phyloP scores from a whole-genome alignment of 495 filamentous ascomycete species.

The Penicillium parvum region DNA sequence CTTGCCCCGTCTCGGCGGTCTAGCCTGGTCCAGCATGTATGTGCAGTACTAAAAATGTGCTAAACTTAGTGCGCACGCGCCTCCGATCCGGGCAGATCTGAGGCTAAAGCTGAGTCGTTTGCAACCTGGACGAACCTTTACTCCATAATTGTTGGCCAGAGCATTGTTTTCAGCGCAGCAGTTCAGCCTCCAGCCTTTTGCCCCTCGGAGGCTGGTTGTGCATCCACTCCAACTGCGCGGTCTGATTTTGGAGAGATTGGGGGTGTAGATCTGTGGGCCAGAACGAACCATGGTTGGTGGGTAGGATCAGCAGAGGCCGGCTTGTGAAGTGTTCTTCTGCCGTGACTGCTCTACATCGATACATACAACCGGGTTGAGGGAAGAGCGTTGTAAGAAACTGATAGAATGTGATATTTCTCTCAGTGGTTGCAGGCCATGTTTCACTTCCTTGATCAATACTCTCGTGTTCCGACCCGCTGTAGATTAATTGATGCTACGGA shows the following conservation, averaged over 20 bases:
- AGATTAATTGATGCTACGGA: too few relatives aligned
- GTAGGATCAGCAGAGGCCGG: too few relatives aligned
- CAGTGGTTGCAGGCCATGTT: too few relatives aligned
- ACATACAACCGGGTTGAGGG: too few relatives aligned
- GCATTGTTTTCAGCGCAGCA: too few relatives aligned
- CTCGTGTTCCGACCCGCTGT: too few relatives aligned
- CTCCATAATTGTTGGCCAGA: not conserved
- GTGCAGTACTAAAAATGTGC: not conserved
- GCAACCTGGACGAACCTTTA: too few relatives aligned
- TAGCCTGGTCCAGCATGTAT: conserved; percentile 12
- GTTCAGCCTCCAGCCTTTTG: too few relatives aligned
- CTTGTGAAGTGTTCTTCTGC: not conserved
- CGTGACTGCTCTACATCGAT: not conserved
- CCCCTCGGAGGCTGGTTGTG: too few relatives aligned
- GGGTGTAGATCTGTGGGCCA: conserved; percentile 11
- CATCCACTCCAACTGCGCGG: not conserved
- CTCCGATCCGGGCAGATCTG: conserved; percentile 6
- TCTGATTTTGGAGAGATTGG: not conserved
- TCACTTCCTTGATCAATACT: too few relatives aligned
- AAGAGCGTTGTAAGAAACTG: too few relatives aligned
- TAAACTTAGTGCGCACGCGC: not conserved
- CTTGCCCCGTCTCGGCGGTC: not conserved
- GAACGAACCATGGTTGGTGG: not conserved
- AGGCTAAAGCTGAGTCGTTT: conserved; percentile 2
- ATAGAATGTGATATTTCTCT: too few relatives aligned